Evolutionary conservation across 768 basidiomycete genomes (phyloP).

Genomic region (Macrocybe gigantea): DNA sequence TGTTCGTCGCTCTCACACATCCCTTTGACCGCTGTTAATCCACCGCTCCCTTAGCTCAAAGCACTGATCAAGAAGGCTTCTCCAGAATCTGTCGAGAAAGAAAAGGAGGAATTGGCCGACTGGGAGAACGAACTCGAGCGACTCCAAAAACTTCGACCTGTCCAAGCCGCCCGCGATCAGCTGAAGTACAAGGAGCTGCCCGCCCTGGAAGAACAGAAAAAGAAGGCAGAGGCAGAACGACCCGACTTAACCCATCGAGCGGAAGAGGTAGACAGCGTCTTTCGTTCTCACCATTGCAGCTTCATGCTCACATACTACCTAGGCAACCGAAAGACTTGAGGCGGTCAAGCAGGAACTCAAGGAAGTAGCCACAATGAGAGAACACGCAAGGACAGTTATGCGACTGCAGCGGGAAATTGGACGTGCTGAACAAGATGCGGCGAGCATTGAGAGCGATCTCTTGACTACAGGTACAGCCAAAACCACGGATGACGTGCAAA

Average conservation of each 20-base stretch:
- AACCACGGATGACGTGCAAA: slow-evolving; percentile 83
- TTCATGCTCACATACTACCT: slow-evolving; percentile 2
- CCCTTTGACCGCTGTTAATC: slow-evolving; percentile 7
- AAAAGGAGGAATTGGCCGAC: slow-evolving; percentile 39
- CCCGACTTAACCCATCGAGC: slow-evolving; percentile 45
- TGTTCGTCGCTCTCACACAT: slow-evolving; percentile 39
- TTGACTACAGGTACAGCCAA: slow-evolving; percentile 67
- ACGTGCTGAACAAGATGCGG: slow-evolving; percentile 55
- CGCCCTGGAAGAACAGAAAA: slow-evolving; percentile 54
- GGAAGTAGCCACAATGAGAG: slow-evolving; percentile 55
- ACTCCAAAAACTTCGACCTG: slow-evolving; percentile 55
- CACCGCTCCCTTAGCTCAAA: slow-evolving; percentile 41
- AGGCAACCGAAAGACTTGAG: slow-evolving; percentile 51
- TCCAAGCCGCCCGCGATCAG: slow-evolving; percentile 47
- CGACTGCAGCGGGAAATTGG: slow-evolving; percentile 57
- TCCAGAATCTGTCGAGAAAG: slow-evolving; percentile 36
- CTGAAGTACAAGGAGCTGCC: slow-evolving; percentile 63
- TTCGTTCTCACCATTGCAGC: slow-evolving; percentile 2
- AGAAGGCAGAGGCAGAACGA: slow-evolving; percentile 47
- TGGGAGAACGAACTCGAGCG: slow-evolving; percentile 59
- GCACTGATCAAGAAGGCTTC: slow-evolving; percentile 54
- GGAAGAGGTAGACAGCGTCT: slow-evolving; percentile 47
- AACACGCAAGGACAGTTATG: slow-evolving; percentile 51
- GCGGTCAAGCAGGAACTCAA: slow-evolving; percentile 52
- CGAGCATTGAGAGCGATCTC: slow-evolving; percentile 63